phyloP scores from a whole-genome alignment of 495 filamentous ascomycete genomes.

The Penicillium desertorum region DNA sequence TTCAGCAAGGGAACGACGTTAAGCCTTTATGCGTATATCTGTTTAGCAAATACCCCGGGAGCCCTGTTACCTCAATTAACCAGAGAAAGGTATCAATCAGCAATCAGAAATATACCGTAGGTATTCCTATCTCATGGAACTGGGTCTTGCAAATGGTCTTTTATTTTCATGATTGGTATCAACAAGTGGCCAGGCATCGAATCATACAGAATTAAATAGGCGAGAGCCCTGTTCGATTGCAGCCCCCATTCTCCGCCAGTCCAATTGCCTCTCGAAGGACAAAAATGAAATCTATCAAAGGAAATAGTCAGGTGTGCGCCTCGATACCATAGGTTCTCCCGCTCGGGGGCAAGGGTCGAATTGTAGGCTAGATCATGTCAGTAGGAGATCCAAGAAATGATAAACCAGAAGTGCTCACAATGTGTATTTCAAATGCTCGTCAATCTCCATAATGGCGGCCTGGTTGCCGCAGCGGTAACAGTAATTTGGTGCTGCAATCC shows the following conservation, averaged over 20 bases:
- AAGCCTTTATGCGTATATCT: not conserved
- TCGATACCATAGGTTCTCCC: conserved; percentile 97
- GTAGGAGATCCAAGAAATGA: conserved; percentile 4
- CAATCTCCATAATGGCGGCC: conserved; percentile 99
- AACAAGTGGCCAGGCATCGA: conserved; percentile 44
- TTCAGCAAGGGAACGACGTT: not conserved
- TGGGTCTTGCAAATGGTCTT: conserved; percentile 34
- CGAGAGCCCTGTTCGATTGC: conserved; percentile 35
- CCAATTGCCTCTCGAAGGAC: conserved; percentile 34
- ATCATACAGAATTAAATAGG: conserved; percentile 44
- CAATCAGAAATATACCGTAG: not conserved
- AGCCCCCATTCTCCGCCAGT: conserved; percentile 31
- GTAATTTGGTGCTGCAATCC: conserved; percentile 79
- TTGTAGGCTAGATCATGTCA: conserved; percentile 71
- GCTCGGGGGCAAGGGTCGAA: conserved; percentile 98
- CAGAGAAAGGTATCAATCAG: not conserved
- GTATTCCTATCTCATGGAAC: conserved; percentile 7
- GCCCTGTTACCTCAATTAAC: not conserved
- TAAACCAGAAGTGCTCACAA: conserved; percentile 68
- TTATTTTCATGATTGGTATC: conserved; percentile 55
- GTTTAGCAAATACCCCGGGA: not conserved
- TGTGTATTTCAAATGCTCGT: conserved; percentile 98
- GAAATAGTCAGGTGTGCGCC: conserved; percentile 97
- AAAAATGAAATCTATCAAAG: conserved; percentile 61
- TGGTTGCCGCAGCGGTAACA: conserved; percentile 99